These are phyloP conservation scores for Oryza rufipogon DNA, from an alignment of 176 grass and related monocot genomes.

Conservation along the genomic window DNA sequence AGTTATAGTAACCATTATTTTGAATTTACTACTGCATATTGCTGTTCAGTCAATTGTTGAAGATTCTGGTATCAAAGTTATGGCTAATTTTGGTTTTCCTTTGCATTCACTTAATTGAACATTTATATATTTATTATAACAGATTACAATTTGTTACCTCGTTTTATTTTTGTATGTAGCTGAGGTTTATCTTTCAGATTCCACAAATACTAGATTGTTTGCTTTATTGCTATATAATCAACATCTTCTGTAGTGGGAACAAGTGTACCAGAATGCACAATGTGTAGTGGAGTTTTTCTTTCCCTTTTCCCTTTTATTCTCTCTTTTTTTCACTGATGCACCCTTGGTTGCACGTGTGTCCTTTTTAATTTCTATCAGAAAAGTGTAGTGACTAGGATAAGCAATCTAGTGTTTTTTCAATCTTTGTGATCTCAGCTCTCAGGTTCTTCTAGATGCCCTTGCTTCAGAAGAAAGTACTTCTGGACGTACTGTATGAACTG, in stretches of 20 bases:
- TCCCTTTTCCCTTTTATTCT: neutral
- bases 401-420: neutral
- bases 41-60: neutral
- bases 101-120: neutral
- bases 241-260: neutral
- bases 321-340: neutral
- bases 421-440: neutral
- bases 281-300: neutral
- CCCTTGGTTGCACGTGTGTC: neutral
- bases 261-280: constrained; percentile 15
- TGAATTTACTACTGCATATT: constrained; percentile 3
- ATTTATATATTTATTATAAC: neutral
- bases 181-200: neutral
- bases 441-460: too few relatives aligned
- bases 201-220: neutral
- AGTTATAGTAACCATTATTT: neutral
- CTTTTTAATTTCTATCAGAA: neutral
- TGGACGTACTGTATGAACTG: constrained; percentile 11
- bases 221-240: neutral
- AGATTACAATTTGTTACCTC: neutral
- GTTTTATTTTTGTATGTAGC: neutral
- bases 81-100: neutral
- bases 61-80: neutral
- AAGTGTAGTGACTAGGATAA: constrained; percentile 15
- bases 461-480: neutral